Conservation (phyloP, 1,284 basidiomycete species). For the Exobasidium cylindrosporum region DNA sequence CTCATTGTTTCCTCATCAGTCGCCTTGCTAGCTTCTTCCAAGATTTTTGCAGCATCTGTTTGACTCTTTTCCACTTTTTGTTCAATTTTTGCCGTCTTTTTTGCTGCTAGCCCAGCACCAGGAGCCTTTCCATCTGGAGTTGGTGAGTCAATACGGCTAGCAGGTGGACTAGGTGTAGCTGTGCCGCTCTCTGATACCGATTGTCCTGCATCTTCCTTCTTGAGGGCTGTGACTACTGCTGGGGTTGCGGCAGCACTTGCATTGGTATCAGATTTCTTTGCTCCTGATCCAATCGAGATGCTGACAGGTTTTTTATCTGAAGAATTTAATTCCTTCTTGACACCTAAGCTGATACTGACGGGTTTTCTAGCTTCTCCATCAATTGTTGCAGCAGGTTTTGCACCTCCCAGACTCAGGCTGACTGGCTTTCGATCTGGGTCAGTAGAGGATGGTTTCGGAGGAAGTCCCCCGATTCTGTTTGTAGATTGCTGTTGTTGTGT, state of each 20-base stretch:
- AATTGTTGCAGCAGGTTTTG: not conserved
- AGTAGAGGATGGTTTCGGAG: slow-evolving; percentile 12
- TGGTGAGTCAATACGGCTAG: slow-evolving; percentile 12
- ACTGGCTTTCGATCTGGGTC: slow-evolving; percentile 19
- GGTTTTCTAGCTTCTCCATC: slow-evolving; percentile 18
- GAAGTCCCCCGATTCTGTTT: slow-evolving; percentile 3
- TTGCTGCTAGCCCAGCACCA: slow-evolving; percentile 14
- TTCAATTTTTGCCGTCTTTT: slow-evolving; percentile 29
- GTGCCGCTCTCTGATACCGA: slow-evolving; percentile 37
- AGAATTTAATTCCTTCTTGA: slow-evolving; percentile 24
- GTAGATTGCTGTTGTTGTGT: slow-evolving; percentile 7
- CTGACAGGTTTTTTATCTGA: slow-evolving; percentile 45
- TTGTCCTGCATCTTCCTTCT: slow-evolving; percentile 25
- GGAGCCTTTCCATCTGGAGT: slow-evolving; percentile 14
- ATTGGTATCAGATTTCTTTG: slow-evolving; percentile 14
- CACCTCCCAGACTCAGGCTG: slow-evolving; percentile 24
- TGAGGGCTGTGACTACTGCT: slow-evolving; percentile 27
- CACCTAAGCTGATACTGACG: slow-evolving; percentile 22
- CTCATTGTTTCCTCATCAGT: slow-evolving; percentile 54
- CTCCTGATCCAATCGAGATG: slow-evolving; percentile 51
- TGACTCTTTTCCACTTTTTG: slow-evolving; percentile 39
- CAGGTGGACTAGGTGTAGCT: slow-evolving; percentile 17
- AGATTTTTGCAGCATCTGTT: slow-evolving; percentile 49
- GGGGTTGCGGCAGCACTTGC: slow-evolving; percentile 11
- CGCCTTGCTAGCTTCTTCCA: slow-evolving; percentile 47